Base-by-base conservation (phyloP, 2,329 filamentous ascomycete genomes). In the Pseudonectria foliicola region DNA sequence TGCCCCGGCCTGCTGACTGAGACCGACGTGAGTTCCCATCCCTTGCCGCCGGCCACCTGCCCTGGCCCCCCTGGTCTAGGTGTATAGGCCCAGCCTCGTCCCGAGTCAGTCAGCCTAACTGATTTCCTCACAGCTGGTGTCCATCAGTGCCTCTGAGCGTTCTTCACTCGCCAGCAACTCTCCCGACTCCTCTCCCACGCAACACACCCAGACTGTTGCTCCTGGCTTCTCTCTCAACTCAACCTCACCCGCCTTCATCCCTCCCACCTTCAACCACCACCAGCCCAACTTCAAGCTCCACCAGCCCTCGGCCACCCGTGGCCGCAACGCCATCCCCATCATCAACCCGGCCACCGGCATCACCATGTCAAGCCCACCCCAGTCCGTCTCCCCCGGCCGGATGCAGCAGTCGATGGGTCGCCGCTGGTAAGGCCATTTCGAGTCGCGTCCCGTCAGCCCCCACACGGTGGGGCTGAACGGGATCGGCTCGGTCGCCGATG, bases 111-210 rank as follows among this genome's bases (percentile, higher is more conserved):
- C 18, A 37, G 39, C 53, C 56, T 61, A 50, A 62, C 55, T 45
- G 65, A 59, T 56, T 39, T 43, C 44, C 45, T 45, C 46, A 59
- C 67, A 95, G 85, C 70, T 93, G 59, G 82, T 89, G 53, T 95
- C 88, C 36, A 94, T 95, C 65, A 93, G 87, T 41, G 80, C 83
- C 25, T 95, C 92, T 40, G 92, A 98, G 66, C 85, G 89, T 46
- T 95, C 90, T 5, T 96, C 92, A 37, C 70, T 95, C 47, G 92
- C 90, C 30, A 95, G 89, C 67, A 89, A 88, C 54, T 96, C 92
- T 6, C 92, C 92, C 27, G 85, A 90, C 53, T 80, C 85, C 31
- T 96, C 90, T 27, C 92, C 92, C 15, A 80, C 92, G 27, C 89
- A 94, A 67, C 85, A 92, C 54, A 85, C 85, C 13, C 79, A 85